Percentiles rank a stretch among this genome's conserved stretches.
Evolutionary conservation across 2,329 filamentous ascomycete species (phyloP).

Genomic region (Metarhizium album): DNA sequence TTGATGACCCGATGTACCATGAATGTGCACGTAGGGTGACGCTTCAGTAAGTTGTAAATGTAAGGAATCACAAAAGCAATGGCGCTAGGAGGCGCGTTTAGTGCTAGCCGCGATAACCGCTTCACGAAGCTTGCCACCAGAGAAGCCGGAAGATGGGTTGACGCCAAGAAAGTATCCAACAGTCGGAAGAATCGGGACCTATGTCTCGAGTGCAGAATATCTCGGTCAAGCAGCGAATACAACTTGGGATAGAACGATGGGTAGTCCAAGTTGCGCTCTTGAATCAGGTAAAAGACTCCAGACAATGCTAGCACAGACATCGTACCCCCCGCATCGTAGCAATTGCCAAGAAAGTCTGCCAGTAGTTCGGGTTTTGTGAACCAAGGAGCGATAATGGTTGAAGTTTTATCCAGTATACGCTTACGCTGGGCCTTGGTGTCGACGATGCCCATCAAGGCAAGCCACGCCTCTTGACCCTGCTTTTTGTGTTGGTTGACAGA

Average conservation of each 20-base stretch:
- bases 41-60: constrained; percentile 89
- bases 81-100: constrained; percentile 82
- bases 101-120: constrained; percentile 68
- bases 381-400: constrained; percentile 74
- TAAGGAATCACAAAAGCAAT: constrained; percentile 85
- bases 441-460: constrained; percentile 59
- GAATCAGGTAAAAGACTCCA: constrained; percentile 90
- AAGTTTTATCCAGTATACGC: constrained; percentile 61
- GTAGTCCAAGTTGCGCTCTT: constrained; percentile 90
- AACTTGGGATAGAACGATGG: constrained; percentile 88
- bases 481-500: constrained; percentile 64
- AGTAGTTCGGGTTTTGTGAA: constrained; percentile 80
- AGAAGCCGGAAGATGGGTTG: constrained; percentile 82
- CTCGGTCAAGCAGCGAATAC: constrained; percentile 79
- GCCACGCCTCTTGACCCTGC: constrained; percentile 77
- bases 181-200: constrained; percentile 88
- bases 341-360: constrained; percentile 95
- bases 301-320: constrained; percentile 81
- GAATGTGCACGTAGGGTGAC: constrained; percentile 83
- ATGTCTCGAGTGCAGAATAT: constrained; percentile 87
- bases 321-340: constrained; percentile 76
- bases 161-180: constrained; percentile 79
- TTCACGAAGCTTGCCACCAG: constrained; percentile 96
- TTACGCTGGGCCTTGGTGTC: constrained; percentile 69
- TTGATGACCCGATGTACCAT: constrained; percentile 78